These are phyloP conservation scores for Nakazawaea holstii DNA, from an alignment of 805 yeast genomes.

Conservation along the genomic window DNA sequence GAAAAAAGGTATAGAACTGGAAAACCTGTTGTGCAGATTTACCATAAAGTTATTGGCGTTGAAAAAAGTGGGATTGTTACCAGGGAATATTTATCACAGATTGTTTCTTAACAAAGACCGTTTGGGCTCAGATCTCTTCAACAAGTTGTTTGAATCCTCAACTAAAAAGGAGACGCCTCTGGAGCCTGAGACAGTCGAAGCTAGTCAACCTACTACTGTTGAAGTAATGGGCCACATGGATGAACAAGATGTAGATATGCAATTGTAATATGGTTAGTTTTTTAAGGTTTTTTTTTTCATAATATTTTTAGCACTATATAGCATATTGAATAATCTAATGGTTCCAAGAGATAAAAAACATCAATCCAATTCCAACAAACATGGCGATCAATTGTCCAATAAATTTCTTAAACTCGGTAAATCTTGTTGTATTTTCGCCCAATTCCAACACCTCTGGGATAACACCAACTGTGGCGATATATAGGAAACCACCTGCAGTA, in stretches of 20 bases:
- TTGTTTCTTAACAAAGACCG: slow-evolving; percentile 18
- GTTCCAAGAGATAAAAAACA: slow-evolving; percentile 47
- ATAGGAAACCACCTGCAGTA: slow-evolving; percentile 73
- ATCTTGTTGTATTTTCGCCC: slow-evolving; percentile 27
- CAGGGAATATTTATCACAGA: slow-evolving; percentile 14
- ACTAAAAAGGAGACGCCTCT: background rate
- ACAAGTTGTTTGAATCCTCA: background rate
- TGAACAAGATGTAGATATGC: background rate
- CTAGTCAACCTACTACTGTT: too few species aligned
- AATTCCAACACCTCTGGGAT: slow-evolving; percentile 63
- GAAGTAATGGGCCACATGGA: background rate
- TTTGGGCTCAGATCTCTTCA: slow-evolving; percentile 17
- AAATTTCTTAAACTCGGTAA: slow-evolving; percentile 33
- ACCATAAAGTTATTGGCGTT: slow-evolving; percentile 20
- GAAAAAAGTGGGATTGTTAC: slow-evolving; percentile 13
- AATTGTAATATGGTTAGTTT: background rate
- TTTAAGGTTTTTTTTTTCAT: background rate
- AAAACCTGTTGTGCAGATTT: slow-evolving; percentile 18
- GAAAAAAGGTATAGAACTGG: slow-evolving; percentile 7
- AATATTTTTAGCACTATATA: too few species aligned
- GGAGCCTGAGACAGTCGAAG: background rate
- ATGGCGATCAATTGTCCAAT: slow-evolving; percentile 43
- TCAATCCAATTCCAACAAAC: slow-evolving; percentile 48
- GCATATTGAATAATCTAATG: slow-evolving; percentile 22
- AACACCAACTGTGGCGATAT: slow-evolving; percentile 70